These are phyloP conservation scores for Lumnitzera littorea DNA, from an alignment of 345 rosid genomes.

Conservation along the genomic window DNA sequence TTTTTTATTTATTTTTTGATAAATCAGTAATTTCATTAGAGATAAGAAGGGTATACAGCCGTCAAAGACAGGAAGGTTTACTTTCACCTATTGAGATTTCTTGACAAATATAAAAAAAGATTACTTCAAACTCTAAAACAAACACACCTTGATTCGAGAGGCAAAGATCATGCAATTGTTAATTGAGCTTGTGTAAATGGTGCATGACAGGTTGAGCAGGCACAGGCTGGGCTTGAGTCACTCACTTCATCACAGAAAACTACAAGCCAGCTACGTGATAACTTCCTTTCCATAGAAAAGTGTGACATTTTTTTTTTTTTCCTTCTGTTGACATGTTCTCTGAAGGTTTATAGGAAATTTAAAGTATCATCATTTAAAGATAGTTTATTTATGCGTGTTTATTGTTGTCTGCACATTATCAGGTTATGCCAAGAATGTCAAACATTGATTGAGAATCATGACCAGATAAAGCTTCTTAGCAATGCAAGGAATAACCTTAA, in stretches of 20 bases:
- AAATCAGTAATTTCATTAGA: no score
- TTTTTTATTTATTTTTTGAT: no score
- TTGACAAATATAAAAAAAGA: no score
- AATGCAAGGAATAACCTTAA: constrained; percentile 90
- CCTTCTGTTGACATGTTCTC: no score
- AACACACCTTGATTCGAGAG: no score
- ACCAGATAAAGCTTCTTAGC: constrained; percentile 96
- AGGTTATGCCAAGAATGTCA: constrained; percentile 97
- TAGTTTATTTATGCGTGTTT: background rate
- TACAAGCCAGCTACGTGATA: constrained; percentile 62
- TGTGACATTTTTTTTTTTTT: constrained; percentile 16
- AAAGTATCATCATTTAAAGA: background rate
- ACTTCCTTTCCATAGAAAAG: constrained; percentile 81
- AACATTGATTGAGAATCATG: constrained; percentile 93
- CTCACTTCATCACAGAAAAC: constrained; percentile 69
- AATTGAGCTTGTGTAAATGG: background rate
- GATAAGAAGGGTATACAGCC: no score
- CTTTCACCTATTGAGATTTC: no score
- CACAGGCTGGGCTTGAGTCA: constrained; percentile 74
- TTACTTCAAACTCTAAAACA: no score
- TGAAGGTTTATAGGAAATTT: background rate
- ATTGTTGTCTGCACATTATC: constrained; percentile 16
- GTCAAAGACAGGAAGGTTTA: no score
- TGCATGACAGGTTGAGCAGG: constrained; percentile 73
- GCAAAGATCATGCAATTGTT: background rate